Conservation (phyloP, 2,329 filamentous ascomycete species). For the Apiospora aurea region DNA sequence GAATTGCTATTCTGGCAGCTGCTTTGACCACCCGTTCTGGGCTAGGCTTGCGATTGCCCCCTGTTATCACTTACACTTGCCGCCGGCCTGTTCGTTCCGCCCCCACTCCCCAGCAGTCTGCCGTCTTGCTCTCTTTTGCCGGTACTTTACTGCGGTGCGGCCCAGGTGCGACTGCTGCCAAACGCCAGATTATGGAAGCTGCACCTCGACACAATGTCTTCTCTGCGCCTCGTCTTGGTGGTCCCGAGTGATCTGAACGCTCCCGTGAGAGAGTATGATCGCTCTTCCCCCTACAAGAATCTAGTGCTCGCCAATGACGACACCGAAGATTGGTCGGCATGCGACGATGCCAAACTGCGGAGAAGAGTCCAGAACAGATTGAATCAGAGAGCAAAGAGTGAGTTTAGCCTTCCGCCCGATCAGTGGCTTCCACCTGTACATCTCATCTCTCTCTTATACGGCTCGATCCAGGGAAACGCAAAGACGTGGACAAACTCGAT, state of each 20-base stretch:
- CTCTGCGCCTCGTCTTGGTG: neutral
- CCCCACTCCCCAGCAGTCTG: neutral
- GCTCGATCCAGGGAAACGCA: neutral
- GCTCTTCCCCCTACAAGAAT: neutral
- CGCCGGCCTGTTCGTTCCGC: too few relatives aligned
- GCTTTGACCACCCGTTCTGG: too few relatives aligned
- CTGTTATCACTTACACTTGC: neutral
- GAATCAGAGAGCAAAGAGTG: constrained; percentile 7
- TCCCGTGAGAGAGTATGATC: neutral
- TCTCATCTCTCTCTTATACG: neutral
- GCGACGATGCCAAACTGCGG: constrained; percentile 12
- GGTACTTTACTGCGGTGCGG: neutral
- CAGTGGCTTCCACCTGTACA: neutral
- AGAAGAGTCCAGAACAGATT: neutral
- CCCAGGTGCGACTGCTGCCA: neutral
- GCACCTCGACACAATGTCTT: neutral
- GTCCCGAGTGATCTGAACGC: neutral
- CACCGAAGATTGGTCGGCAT: constrained; percentile 15
- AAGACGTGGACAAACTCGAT: neutral
- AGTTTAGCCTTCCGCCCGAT: neutral
- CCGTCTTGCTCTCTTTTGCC: neutral
- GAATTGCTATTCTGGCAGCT: too few relatives aligned
- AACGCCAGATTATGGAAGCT: neutral
- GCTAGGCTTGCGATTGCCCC: neutral
- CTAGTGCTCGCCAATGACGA: neutral